A percentile compares a stretch with the other conserved stretches of the same genome.
These are phyloP conservation scores for Penicillium waksmanii DNA, from an alignment of 495 filamentous ascomycete species.

Conservation along the genomic window DNA sequence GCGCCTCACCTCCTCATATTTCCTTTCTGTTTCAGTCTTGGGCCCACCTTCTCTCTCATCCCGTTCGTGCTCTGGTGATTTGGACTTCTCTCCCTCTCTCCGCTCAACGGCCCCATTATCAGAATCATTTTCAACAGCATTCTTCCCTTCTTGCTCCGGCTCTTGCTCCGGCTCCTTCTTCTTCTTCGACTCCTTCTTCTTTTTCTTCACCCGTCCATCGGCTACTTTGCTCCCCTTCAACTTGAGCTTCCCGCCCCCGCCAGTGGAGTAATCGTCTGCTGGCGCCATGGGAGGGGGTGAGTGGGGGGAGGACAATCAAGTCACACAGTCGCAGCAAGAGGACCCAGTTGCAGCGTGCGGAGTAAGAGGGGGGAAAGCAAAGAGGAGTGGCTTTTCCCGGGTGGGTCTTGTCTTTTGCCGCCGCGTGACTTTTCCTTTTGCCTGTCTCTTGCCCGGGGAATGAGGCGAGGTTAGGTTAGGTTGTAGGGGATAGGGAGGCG, in stretches of 20 bases:
- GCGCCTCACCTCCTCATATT: constrained; percentile 75
- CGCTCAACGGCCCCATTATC: neutral
- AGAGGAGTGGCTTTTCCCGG: neutral
- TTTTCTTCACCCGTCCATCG: constrained; percentile 54
- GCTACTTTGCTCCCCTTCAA: constrained; percentile 73
- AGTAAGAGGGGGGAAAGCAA: constrained; percentile 20
- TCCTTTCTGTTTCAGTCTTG: constrained; percentile 87
- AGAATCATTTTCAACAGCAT: neutral
- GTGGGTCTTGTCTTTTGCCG: constrained; percentile 4
- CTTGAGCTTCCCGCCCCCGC: constrained; percentile 71
- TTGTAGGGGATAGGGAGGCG: neutral
- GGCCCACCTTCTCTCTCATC: neutral
- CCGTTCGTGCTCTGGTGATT: constrained; percentile 8
- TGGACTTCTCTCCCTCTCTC: constrained; percentile 5
- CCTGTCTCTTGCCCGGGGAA: neutral
- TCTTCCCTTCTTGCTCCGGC: constrained; percentile 1
- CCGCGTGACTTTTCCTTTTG: constrained; percentile 4
- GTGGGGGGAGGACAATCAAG: neutral
- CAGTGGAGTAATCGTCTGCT: constrained; percentile 68
- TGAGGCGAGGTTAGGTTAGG: neutral
- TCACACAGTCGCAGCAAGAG: neutral
- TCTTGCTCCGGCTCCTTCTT: constrained; percentile 48
- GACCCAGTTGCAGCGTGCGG: constrained; percentile 22
- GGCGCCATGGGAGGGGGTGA: constrained; percentile 20
- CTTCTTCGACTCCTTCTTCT: constrained; percentile 65